Evolutionary conservation across 257 asterid species (phyloP), one percentile per base, ranked within the genome.

Genomic region (Plantago ovata): DNA sequence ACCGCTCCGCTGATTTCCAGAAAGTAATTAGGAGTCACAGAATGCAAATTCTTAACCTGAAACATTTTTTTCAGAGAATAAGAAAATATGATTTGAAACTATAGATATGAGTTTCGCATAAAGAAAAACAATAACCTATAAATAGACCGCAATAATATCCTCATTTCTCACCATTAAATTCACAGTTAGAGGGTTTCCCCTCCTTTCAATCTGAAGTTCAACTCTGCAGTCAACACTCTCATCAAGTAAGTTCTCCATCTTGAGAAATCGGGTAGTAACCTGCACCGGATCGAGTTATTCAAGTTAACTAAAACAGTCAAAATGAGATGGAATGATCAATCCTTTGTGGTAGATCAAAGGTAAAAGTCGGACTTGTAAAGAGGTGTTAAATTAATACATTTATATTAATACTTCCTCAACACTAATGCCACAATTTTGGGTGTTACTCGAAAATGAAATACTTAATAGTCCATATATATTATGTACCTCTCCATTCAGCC

Each of bases 11-110:
- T n/a, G n/a, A n/a, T n/a, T n/a, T n/a, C n/a, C 97, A 76, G 77
- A 78, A 89, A 93, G 80, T 80, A 70, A 69, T 82, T 80, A 12
- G 99, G 99, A 45, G 99, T 93, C 68, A 89, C 68, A 9, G 80
- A 84, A 69, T 93, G 99, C 74, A 93, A 72, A 86, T 93, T 87
- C 80, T 93, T 95, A 72, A 93, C 96, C 97, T 93, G 97, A 73
- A 75, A 70, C 18, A 62, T 57, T 63, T 59, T 38, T 14, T 66
- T 58, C 55, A 55, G 63, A 63, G 48, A 20, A 28, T 52, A 48
- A 72, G 7, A 19, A 36, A 49, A 18, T 5, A 48, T 24, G 12
- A 20, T 8, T 9, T 48, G 53, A 48, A 48, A 48, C 53, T 48
- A 48, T 44, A 44, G 20, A 18, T 44, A 19, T 14, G 15, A 44